A percentile compares a stretch with the other conserved stretches of the same genome.
These are phyloP conservation scores for Chalciporus piperatus DNA, from an alignment of 768 basidiomycete species.

Conservation along the genomic window DNA sequence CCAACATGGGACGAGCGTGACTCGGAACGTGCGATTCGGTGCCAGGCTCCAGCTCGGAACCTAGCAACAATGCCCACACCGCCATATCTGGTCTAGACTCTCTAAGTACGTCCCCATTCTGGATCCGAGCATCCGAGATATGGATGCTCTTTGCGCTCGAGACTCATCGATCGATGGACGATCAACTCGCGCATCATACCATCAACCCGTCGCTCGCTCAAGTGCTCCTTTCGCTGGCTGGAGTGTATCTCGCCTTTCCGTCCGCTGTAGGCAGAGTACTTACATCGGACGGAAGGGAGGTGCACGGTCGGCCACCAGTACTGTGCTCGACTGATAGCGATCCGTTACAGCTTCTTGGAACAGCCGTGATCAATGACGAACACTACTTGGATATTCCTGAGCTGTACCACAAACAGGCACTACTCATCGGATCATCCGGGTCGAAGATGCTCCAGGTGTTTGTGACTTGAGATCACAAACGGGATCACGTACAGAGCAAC, in stretches of 20 bases:
- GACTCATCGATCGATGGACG: neutral
- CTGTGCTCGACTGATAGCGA: neutral
- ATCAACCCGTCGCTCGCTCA: neutral
- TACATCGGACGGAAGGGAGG: slow-evolving; percentile 23
- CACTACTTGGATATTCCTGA: neutral
- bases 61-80: no score
- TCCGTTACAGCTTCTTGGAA: neutral
- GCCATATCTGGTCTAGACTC: slow-evolving; percentile 1
- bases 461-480: no score
- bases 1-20: neutral
- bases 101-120: neutral
- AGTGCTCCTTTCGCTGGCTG: neutral
- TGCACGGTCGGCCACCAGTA: neutral
- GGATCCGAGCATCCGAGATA: neutral
- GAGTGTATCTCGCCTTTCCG: slow-evolving; percentile 15
- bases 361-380: neutral
- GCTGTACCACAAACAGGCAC: no score
- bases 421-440: no score
- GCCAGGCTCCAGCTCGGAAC: no score
- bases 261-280: slow-evolving; percentile 23
- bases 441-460: no score
- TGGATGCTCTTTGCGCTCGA: neutral
- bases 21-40: neutral
- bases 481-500: no score
- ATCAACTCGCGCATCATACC: neutral